Evolutionary conservation across 345 rosid genomes (phyloP).

Genomic region (Dimocarpus longan): DNA sequence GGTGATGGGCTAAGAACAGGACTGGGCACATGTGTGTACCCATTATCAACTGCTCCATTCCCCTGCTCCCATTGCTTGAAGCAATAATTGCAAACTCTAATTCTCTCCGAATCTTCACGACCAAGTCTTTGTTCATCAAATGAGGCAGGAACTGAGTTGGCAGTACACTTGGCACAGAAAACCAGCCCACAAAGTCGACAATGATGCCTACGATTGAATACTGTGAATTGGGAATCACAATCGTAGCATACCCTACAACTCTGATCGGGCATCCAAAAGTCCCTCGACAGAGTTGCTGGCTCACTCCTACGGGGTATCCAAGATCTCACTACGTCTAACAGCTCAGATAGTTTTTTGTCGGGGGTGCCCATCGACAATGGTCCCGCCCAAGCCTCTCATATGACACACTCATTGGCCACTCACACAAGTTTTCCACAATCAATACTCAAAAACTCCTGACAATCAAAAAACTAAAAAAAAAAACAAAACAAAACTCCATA

Average conservation of each 20-base stretch:
- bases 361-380: conserved; percentile 78
- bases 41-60: conserved; percentile 51
- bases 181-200: conserved; percentile 93
- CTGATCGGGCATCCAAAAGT: conserved; percentile 98
- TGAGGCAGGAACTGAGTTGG: conserved; percentile 68
- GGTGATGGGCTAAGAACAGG: conserved; percentile 72
- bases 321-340: conserved; percentile 69
- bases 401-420: conserved; percentile 62
- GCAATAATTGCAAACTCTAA: conserved; percentile 90
- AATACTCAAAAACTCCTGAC: conserved; percentile 18
- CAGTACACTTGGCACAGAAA: conserved; percentile 88
- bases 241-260: conserved; percentile 97
- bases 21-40: conserved; percentile 43
- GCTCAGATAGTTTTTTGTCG: conserved; percentile 66
- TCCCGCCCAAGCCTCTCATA: conserved; percentile 58
- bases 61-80: conserved; percentile 78
- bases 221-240: conserved; percentile 88
- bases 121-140: conserved; percentile 52
- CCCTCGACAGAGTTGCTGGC: conserved; percentile 68
- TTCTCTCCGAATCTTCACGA: conserved; percentile 69
- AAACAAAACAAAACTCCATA: conserved; percentile 2
- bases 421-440: conserved; percentile 19
- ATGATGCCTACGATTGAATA: conserved; percentile 90
- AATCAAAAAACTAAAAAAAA: not conserved
- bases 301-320: conserved; percentile 82